A percentile compares a stretch with the other conserved stretches of the same genome.
Conservation (phyloP, 371 early-diverging fungal genomes). For the Mortierella polycephala region DNA sequence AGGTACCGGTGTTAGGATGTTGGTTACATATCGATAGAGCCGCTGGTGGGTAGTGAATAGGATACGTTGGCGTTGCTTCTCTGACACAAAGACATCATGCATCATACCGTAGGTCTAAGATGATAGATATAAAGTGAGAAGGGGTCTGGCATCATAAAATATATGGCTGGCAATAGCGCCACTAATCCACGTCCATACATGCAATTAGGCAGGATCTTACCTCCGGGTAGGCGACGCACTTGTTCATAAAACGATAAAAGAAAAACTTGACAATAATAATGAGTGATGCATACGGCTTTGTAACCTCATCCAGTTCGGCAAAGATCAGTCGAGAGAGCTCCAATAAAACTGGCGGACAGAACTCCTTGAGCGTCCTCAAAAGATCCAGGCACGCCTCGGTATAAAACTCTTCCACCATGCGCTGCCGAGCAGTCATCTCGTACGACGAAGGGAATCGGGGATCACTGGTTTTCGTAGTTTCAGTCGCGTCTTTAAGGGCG, state of each 20-base stretch:
- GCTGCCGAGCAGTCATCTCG: constrained; percentile 32
- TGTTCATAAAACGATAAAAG: constrained; percentile 58
- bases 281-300: constrained; percentile 53
- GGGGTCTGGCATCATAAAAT: not conserved
- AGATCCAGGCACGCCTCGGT: constrained; percentile 55
- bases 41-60: constrained; percentile 56
- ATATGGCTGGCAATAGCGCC: not conserved
- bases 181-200: not conserved
- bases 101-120: constrained; percentile 57
- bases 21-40: constrained; percentile 55
- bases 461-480: not conserved
- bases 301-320: constrained; percentile 32
- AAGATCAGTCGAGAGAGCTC: constrained; percentile 49
- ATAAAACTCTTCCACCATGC: constrained; percentile 51
- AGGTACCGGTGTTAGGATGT: constrained; percentile 49
- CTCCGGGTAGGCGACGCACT: constrained; percentile 59
- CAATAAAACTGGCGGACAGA: constrained; percentile 53
- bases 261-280: constrained; percentile 58
- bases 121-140: not conserved
- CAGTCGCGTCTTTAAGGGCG: constrained; percentile 1
- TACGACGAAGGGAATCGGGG: not conserved
- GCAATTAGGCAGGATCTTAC: constrained; percentile 12
- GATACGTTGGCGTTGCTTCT: constrained; percentile 53
- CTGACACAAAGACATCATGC: constrained; percentile 56
- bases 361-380: constrained; percentile 46